These are phyloP conservation scores for Eimeria zaria DNA, from an alignment of 169 alveolate species.

Conservation along the genomic window DNA sequence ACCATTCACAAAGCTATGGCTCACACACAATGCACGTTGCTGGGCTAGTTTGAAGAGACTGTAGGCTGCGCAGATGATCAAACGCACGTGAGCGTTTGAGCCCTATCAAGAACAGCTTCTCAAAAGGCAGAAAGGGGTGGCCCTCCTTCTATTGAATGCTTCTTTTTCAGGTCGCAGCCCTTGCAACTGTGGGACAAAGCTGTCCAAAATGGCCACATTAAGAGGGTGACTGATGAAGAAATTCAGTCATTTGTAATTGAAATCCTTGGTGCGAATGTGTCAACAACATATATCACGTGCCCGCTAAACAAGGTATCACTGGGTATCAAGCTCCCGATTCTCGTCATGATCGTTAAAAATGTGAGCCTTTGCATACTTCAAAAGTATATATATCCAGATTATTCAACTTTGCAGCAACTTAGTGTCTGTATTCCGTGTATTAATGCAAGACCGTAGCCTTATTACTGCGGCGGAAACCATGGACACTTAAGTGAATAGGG, in stretches of 20 bases:
- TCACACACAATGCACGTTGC: not conserved
- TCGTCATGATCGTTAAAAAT: slow-evolving; percentile 98
- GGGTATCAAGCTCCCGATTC: slow-evolving; percentile 97
- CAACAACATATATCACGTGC: slow-evolving; percentile 95
- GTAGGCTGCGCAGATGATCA: not conserved
- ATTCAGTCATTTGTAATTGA: slow-evolving; percentile 93
- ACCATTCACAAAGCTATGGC: not conserved
- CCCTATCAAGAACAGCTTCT: not conserved
- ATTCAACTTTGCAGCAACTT: not conserved
- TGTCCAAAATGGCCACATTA: slow-evolving; percentile 98
- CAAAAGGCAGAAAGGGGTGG: not conserved
- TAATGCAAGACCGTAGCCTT: not conserved
- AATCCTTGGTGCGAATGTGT: slow-evolving; percentile 93
- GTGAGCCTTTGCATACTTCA: slow-evolving; percentile 83
- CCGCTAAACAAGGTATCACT: slow-evolving; percentile 96
- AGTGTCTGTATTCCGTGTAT: not conserved
- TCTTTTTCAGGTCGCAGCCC: slow-evolving; percentile 91
- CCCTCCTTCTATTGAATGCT: not conserved
- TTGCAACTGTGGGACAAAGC: slow-evolving; percentile 96
- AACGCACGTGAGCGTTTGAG: not conserved
- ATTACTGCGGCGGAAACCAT: not conserved
- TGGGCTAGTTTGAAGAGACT: not conserved
- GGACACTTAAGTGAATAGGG: not conserved
- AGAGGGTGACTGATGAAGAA: slow-evolving; percentile 97
- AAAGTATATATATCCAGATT: not conserved